Percentiles rank a stretch among this genome's conserved stretches.
Conservation (phyloP, 2,329 filamentous ascomycete genomes). For the Lasiodiplodia hormozganensis region DNA sequence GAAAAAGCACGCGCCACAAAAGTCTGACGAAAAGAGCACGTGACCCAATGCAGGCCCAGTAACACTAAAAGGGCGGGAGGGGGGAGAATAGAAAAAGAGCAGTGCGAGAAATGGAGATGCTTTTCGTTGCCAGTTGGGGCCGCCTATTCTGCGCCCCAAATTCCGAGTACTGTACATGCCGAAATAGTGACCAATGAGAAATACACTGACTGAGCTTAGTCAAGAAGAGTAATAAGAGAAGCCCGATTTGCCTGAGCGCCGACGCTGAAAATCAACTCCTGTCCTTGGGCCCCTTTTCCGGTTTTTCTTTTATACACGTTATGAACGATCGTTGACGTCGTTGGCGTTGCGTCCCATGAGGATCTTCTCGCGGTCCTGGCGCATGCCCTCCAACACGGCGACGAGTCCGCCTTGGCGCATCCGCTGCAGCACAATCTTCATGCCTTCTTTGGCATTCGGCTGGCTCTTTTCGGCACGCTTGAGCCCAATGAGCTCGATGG, state of each 20-base stretch:
- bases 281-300: slow-evolving; percentile 11
- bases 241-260: slow-evolving; percentile 27
- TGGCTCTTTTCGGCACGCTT: slow-evolving; percentile 79
- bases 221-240: slow-evolving; percentile 19
- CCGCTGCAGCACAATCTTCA: slow-evolving; percentile 80
- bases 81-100: background rate
- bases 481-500: slow-evolving; percentile 79
- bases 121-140: slow-evolving; percentile 9
- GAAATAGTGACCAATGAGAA: slow-evolving; percentile 16
- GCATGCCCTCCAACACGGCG: slow-evolving; percentile 74
- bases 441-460: slow-evolving; percentile 81
- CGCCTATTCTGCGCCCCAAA: background rate
- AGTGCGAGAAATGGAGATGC: slow-evolving; percentile 18
- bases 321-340: slow-evolving; percentile 23
- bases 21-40: background rate
- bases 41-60: background rate
- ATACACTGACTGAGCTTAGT: slow-evolving; percentile 28
- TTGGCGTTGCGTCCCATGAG: slow-evolving; percentile 23
- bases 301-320: slow-evolving; percentile 6
- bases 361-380: slow-evolving; percentile 60
- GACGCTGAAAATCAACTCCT: slow-evolving; percentile 27
- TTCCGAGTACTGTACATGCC: slow-evolving; percentile 2
- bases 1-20: background rate
- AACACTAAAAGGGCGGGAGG: background rate
- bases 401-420: slow-evolving; percentile 71